A percentile compares a stretch with the other conserved stretches of the same genome.
These are phyloP conservation scores for Leptomonas seymouri DNA, from an alignment of 208 protist genomes.

Conservation along the genomic window DNA sequence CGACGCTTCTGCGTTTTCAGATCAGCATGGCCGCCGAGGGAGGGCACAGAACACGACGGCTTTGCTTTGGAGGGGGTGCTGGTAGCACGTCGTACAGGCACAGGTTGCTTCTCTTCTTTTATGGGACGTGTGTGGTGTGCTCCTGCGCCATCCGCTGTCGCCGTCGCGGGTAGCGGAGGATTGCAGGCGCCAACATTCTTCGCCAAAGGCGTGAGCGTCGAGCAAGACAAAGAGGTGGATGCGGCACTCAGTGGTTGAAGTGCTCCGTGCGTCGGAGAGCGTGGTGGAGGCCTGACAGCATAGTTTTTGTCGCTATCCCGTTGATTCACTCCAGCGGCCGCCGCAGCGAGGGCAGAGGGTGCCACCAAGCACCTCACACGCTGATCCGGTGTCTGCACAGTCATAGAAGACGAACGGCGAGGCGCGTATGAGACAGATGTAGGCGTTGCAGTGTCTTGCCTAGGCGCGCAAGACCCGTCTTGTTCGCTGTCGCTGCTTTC, in stretches of 20 bases:
- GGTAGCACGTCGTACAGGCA: background rate
- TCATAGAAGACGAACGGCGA: conserved; percentile 9
- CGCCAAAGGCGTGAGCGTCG: background rate
- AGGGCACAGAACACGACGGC: background rate
- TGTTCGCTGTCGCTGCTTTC: conserved; percentile 4
- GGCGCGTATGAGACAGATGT: background rate
- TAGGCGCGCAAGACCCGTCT: background rate
- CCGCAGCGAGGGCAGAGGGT: conserved; percentile 14
- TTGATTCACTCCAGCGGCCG: background rate
- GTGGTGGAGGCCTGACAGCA: background rate
- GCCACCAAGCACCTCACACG: conserved; percentile 12
- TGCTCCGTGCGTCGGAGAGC: background rate
- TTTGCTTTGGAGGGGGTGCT: background rate
- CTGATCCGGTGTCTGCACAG: background rate
- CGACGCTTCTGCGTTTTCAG: background rate
- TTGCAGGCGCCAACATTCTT: background rate
- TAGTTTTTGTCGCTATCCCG: background rate
- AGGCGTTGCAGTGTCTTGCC: background rate
- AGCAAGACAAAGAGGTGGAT: background rate
- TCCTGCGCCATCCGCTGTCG: background rate
- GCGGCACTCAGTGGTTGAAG: background rate
- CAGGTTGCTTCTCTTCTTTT: no score
- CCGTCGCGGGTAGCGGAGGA: background rate
- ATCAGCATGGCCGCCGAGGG: background rate
- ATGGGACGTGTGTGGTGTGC: no score